These are phyloP conservation scores for Debaryomycetaceae sp. DNA, from an alignment of 1,139 yeast genomes.

Conservation along the genomic window DNA sequence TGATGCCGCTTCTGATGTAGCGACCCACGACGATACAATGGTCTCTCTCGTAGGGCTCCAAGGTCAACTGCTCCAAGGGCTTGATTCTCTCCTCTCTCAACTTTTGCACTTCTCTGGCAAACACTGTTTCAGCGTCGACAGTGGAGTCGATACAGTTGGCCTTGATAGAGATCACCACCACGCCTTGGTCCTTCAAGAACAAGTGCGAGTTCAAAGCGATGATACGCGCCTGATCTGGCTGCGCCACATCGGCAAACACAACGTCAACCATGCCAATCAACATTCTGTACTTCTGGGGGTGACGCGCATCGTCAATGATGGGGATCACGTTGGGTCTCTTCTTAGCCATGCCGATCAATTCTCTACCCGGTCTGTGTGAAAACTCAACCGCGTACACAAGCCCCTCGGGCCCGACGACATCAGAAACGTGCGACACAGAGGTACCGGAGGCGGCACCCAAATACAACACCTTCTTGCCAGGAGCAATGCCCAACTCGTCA, in stretches of 20 bases:
- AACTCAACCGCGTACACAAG: slow-evolving; percentile 97
- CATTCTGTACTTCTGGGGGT: slow-evolving; percentile 99
- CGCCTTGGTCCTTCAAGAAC: slow-evolving; percentile 97
- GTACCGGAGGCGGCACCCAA: slow-evolving; percentile 99
- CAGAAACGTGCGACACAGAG: slow-evolving; percentile 96
- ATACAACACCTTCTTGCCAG: slow-evolving; percentile 96
- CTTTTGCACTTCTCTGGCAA: slow-evolving; percentile 98
- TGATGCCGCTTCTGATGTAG: slow-evolving; percentile 86
- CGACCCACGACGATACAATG: slow-evolving; percentile 98
- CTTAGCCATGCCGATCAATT: slow-evolving; percentile 98
- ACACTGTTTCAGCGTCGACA: slow-evolving; percentile 98
- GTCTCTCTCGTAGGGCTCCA: slow-evolving; percentile 99
- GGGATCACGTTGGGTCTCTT: slow-evolving; percentile 99
- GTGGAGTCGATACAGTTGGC: slow-evolving; percentile 99
- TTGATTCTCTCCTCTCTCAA: slow-evolving; percentile 98
- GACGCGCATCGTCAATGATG: slow-evolving; percentile 99
- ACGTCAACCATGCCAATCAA: slow-evolving; percentile 97
- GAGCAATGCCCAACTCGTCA: slow-evolving; percentile 94
- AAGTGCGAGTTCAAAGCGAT: slow-evolving; percentile 96
- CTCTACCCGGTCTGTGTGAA: slow-evolving; percentile 99
- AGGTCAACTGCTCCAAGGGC: slow-evolving; percentile 96
- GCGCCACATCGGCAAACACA: slow-evolving; percentile 99
- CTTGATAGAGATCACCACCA: slow-evolving; percentile 96
- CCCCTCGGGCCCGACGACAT: slow-evolving; percentile 98
- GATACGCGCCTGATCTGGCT: slow-evolving; percentile 99